Base-by-base conservation (phyloP, 2,329 filamentous ascomycete species). In the Ustulina deusta region DNA sequence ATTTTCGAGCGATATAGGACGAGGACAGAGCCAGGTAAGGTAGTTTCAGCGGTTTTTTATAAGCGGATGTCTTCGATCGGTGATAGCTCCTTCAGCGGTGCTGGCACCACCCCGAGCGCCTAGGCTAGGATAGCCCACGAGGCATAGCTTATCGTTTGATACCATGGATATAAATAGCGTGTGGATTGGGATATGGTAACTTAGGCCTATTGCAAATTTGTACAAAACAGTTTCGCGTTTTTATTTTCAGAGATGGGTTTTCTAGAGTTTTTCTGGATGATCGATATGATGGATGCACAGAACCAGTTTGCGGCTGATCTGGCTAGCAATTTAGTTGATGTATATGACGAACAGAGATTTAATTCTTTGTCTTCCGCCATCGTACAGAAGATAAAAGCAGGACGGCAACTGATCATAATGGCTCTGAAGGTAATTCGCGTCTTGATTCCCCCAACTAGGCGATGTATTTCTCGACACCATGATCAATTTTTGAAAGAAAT, bases 401-500 rank as follows among this genome's bases (percentile, higher is more conserved):
- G 13, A 25, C n/a, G 6, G n/a, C 6, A 25, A 15, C 9, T 13
- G 2, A 17, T 17, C 6, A 55, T 22, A 9, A 38, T 15, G 15
- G 5, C 34, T 55, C 32, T 1, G 13, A 61, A 17, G 1, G 7
- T 7, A 36, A 56, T 46, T 13, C 15, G 32, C 20, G 11, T 17
- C 49, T 25, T 11, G 3, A 22, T 38, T 29, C 46, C 13, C 13
- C 15, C 17, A 13, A 4, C 38, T 5, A 46, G 29, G 15, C 25
- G 51, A 57, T 61, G 25, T 52, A 62, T 57, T 34, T 61, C 56
- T 40, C 11, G 9, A 25, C n/a, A 51, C 52, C 51, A 17, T 20
- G 29, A 56, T 27, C 10, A 25, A 27, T 11, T 6, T 13, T 48
- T 17, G 5, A 32, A 25, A 17, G 32, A n/a, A 3, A 13, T 25